Base-by-base conservation (phyloP, 2,329 filamentous ascomycete genomes). In the Cryphonectria japonica region DNA sequence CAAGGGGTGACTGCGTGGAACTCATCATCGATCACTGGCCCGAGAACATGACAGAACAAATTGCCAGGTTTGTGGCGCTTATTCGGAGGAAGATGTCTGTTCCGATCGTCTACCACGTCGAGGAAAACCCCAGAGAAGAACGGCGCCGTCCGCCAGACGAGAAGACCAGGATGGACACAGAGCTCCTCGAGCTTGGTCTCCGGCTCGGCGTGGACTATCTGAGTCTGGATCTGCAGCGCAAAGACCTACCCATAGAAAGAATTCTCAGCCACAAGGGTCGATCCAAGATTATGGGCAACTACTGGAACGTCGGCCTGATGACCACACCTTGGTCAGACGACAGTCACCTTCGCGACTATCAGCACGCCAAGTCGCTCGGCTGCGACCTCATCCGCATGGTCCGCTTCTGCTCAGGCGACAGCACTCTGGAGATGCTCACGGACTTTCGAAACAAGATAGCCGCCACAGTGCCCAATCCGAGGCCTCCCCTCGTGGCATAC, bases 201-300 rank as follows among this genome's bases (percentile, higher is more conserved):
- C 87, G 90, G 19, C 83, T 93, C 61, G 89, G 87, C 1, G 89
- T 91, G 2, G 90, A 92, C 68, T 93, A 89, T 74, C 76, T 90
- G 67, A 89, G 87, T 46, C 80, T 93, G 6, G 89, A 93, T 76
- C 79, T 93, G 22, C 85, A 87, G 46, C 83, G 89, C 50, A 85
- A 83, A 54, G 83, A 87, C 63, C 79, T 80, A 0, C 76, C 86
- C 8, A 78, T 91, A 5, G 77, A 80, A 11, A 82, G 84, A 32
- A 79, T 91, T 13, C 80, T 91, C 13, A 78, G 80, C 34, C 81
- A 81, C 69, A 86, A 85, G 76, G 89, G 89, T 1, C 82, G 84
- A 32, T 89, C 88, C 2, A 89, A 88, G 72, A 83, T 92, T 19
- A 88, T 92, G 68, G 90, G 87, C 22, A 86, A 89, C 74, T 86